Evolutionary conservation across 768 basidiomycete species (phyloP), one percentile per base, ranked within the genome.

Genomic region (Lentinula sp.): DNA sequence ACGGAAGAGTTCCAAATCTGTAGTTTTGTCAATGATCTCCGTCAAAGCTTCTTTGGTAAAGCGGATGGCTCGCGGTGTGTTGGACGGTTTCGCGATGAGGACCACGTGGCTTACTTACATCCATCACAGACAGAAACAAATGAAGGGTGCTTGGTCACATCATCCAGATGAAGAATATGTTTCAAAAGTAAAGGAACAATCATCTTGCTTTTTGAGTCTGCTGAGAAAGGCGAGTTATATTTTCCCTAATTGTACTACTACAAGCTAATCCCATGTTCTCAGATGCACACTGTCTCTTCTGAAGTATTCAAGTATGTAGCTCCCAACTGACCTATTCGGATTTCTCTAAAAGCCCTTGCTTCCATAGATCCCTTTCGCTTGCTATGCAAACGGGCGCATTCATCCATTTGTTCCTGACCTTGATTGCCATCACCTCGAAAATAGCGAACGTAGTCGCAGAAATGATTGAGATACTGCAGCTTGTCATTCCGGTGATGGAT

Each of bases 381-480:
- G 80, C 82, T 37, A 81, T 93, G 78, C 88, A 87, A 68, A 80
- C 83, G 0, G 89, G 86, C 16, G 85, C 89, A 16, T 93, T 93
- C 66, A 75, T 88, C 11, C 87, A 88, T 63, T 68, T 89, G 15
- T 71, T 86, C n/a, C 67, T 93, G 50, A 74, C 83, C 4, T 75
- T 92, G 45, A 74, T 78, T 23, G 88, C 84, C 11, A 79, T 89
- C 42, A 73, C 80, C 48, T 87, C 87, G 2, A 80, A 90, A 60
- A 70, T 89, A 68, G 74, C 73, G 28, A 66, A 70, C 4, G 67
- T 88, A 34, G 68, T 78, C 23, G 65, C 70, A 40, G 83, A 85
- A 62, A 63, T 87, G 1, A 65, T 69, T 1, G 76, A 79, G 8
- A 70, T 70, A 43, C 65, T 83, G 4, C 66, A 71, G n/a, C 65